Conservation (phyloP, 1,284 basidiomycete species). For the Microbotryum violaceum region DNA sequence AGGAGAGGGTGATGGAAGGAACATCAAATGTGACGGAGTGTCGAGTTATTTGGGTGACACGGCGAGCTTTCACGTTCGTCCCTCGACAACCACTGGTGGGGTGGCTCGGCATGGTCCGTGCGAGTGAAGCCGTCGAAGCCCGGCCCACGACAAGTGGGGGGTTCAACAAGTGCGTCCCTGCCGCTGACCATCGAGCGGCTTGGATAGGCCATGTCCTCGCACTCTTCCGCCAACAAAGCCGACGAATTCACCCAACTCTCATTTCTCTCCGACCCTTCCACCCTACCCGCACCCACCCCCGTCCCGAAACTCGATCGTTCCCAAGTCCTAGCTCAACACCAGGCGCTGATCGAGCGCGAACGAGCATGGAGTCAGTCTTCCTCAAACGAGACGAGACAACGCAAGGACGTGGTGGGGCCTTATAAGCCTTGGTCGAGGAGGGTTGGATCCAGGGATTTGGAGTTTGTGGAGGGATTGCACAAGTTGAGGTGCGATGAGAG, state of each 20-base stretch:
- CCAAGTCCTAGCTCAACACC: constrained; percentile 7
- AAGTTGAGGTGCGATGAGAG: constrained; percentile 1
- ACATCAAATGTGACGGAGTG: too few relatives aligned
- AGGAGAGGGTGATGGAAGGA: too few relatives aligned
- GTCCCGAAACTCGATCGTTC: constrained; percentile 6
- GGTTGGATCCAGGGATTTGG: neutral
- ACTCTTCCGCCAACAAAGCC: too few relatives aligned
- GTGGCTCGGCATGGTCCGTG: too few relatives aligned
- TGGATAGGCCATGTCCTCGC: too few relatives aligned
- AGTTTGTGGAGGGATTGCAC: neutral
- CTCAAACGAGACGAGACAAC: neutral
- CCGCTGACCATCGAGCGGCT: too few relatives aligned
- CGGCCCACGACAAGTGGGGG: too few relatives aligned
- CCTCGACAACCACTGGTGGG: too few relatives aligned
- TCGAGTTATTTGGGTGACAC: too few relatives aligned
- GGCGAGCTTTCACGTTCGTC: too few relatives aligned
- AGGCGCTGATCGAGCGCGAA: neutral
- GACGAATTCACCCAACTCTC: constrained; percentile 6
- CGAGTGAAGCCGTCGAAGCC: too few relatives aligned
- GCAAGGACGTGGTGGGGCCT: constrained; percentile 8
- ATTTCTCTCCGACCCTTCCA: neutral
- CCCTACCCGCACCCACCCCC: neutral
- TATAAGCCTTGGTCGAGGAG: constrained; percentile 1
- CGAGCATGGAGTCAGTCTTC: neutral
- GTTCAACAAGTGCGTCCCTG: too few relatives aligned